These are phyloP conservation scores for Schrenkiella parvula DNA, from an alignment of 345 rosid genomes.

Conservation along the genomic window DNA sequence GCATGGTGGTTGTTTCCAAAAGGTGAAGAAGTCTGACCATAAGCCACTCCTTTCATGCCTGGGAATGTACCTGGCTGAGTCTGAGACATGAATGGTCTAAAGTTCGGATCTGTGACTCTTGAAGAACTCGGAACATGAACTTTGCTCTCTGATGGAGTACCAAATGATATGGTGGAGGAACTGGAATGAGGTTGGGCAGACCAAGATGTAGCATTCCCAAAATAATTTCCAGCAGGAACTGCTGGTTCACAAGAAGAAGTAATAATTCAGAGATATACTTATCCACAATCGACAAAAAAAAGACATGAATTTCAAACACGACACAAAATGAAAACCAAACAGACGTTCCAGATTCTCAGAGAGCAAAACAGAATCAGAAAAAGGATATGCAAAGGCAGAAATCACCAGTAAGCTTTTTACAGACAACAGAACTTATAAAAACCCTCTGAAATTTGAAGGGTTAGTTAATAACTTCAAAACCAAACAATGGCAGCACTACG, in stretches of 20 bases:
- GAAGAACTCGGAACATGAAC: constrained; percentile 42
- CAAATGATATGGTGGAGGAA: constrained; percentile 48
- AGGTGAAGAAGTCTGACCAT: constrained; percentile 53
- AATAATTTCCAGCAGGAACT: constrained; percentile 51
- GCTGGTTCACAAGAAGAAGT: constrained; percentile 25
- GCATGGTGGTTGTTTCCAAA: constrained; percentile 45
- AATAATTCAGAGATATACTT: neutral
- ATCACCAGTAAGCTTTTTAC: neutral
- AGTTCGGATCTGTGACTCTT: constrained; percentile 52
- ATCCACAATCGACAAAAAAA: neutral
- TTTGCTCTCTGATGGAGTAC: constrained; percentile 50
- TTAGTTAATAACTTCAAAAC: neutral
- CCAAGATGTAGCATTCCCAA: constrained; percentile 64
- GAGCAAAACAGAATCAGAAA: neutral
- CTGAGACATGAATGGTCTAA: constrained; percentile 59
- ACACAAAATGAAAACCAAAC: neutral
- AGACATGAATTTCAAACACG: neutral
- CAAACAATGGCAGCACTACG: neutral
- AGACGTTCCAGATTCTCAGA: neutral
- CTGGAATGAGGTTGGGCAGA: constrained; percentile 54
- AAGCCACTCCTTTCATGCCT: constrained; percentile 45
- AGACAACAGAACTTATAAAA: neutral
- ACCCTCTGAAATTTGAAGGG: neutral
- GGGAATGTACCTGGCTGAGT: constrained; percentile 46
- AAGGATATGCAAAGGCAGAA: neutral